These are phyloP conservation scores for Pestalotiopsis sp. DNA, from an alignment of 2,329 filamentous ascomycete genomes.

Conservation along the genomic window DNA sequence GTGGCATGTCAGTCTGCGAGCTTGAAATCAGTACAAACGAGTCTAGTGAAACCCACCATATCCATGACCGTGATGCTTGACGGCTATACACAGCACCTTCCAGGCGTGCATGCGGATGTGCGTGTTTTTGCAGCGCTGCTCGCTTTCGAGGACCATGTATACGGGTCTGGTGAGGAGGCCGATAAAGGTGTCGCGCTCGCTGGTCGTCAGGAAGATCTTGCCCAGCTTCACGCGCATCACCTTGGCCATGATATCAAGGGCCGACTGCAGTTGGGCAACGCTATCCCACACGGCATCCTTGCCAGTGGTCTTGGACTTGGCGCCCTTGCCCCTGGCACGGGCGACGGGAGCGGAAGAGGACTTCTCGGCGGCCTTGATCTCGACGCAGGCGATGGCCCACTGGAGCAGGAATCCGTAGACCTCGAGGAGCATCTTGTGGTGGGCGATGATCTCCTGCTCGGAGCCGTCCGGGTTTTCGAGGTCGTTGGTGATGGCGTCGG, in stretches of 20 bases:
- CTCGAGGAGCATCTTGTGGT: conserved; percentile 90
- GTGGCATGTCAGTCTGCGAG: conserved; percentile 27
- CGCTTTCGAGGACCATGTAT: conserved; percentile 91
- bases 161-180: conserved; percentile 88
- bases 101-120: conserved; percentile 95
- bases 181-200: conserved; percentile 93
- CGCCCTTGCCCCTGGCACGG: conserved; percentile 72
- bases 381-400: conserved; percentile 93
- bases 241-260: conserved; percentile 93
- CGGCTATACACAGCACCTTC: conserved; percentile 92
- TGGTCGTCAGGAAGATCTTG: conserved; percentile 93
- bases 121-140: conserved; percentile 85
- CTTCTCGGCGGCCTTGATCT: conserved; percentile 91
- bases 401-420: conserved; percentile 92
- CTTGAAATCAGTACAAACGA: conserved; percentile 14
- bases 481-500: conserved; percentile 81
- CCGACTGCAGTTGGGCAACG: conserved; percentile 79
- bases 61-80: conserved; percentile 96
- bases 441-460: conserved; percentile 80
- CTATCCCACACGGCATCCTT: conserved; percentile 89
- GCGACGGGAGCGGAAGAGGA: conserved; percentile 69
- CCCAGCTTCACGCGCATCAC: conserved; percentile 89
- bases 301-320: conserved; percentile 69
- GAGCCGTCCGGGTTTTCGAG: conserved; percentile 70
- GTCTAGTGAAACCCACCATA: conserved; percentile 63